Conservation (phyloP, 2,329 filamentous ascomycete species). For the Pestalotiopsis sp. region DNA sequence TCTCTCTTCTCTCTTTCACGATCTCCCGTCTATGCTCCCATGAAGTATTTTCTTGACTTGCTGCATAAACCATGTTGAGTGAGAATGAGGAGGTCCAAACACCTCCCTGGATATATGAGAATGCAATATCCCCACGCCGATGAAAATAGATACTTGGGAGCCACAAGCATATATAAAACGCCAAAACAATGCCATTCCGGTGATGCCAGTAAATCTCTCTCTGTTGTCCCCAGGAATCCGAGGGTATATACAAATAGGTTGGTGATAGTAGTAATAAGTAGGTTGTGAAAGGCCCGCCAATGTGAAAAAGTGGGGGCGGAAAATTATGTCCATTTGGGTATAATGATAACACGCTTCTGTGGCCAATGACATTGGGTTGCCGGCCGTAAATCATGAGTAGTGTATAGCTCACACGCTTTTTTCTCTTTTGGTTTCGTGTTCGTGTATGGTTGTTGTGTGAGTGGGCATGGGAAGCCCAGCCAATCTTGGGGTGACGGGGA, state of each 20-base stretch:
- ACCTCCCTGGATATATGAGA: neutral
- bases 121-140: constrained; percentile 1
- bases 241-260: constrained; percentile 15
- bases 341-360: constrained; percentile 11
- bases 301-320: neutral
- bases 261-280: constrained; percentile 32
- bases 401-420: neutral
- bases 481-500: neutral
- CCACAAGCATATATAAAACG: constrained; percentile 19
- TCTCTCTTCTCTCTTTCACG: neutral
- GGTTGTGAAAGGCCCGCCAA: constrained; percentile 12
- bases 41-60: neutral
- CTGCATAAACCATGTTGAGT: neutral
- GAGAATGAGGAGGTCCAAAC: neutral
- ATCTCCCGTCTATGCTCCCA: neutral
- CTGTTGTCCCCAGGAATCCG: constrained; percentile 28
- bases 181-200: constrained; percentile 32
- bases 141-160: neutral
- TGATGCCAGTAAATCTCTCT: constrained; percentile 19
- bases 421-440: neutral
- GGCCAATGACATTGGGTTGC: neutral
- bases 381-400: neutral
- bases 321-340: constrained; percentile 13
- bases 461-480: neutral
- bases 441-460: neutral